Evolutionary conservation across 805 yeast genomes (phyloP), one percentile per base, ranked within the genome.

Genomic region (Teunomyces gatunensis): DNA sequence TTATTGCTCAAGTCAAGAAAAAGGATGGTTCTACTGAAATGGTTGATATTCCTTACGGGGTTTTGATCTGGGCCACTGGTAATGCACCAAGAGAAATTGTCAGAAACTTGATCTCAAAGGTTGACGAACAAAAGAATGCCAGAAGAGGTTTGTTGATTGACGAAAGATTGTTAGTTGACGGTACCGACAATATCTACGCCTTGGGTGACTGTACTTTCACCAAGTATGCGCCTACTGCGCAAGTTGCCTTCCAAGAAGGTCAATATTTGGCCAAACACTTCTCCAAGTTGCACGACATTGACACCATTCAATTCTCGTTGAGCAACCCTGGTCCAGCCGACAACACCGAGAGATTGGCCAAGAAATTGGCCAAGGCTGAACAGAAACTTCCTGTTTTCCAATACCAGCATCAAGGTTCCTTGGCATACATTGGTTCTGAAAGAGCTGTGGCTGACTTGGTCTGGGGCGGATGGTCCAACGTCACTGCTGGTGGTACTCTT

Each of bases 21-120:
- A 59, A 64, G 49, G 84, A 84, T 54, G 96, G 96, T 18, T 63
- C 84, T 9, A 73, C 84, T 53, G 80, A 80, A 47, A 69, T 64
- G 60, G 64, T 74, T 34, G 84, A 79, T 42, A 75, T 91, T 60
- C 96, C 96, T 42, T 91, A 91, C 65, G 98, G 98, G 64, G 77
- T 89, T 58, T 78, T 91, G 56, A 95, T 91, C 53, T 91, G 98
- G 98, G 97, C 97, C 49, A 91, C 97, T 52, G 98, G 98, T 73
- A 90, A 91, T 69, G 90, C 91, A 47, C 90, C 89, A 54, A 83
- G 97, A 71, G 83, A 81, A 39, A 75, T 92, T 43, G 79, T 87
- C 43, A 75, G 80, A 53, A 79, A 81, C 59, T 74, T 91, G 60
- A 80, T 88, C 67, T 61, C 78, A 40, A 78, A 79, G 68, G 74